Conservation (phyloP, 2,329 filamentous ascomycete species). For the Gyromitra esculenta region DNA sequence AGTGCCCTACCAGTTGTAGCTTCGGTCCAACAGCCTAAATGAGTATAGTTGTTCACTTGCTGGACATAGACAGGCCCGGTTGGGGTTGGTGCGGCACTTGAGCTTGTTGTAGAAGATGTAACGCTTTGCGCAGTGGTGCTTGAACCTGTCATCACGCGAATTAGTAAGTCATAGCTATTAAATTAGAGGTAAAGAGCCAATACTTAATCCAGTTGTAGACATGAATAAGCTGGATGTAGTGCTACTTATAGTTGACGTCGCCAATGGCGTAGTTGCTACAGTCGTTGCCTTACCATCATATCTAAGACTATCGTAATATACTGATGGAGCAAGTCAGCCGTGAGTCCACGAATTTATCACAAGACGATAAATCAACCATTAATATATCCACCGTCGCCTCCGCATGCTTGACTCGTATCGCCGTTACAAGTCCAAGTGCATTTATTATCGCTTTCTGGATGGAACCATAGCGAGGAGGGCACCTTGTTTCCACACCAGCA, state of each 20-base stretch:
- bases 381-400: slow-evolving; percentile 59
- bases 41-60: slow-evolving; percentile 29
- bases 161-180: neutral
- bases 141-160: slow-evolving; percentile 3
- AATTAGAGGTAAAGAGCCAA: neutral
- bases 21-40: slow-evolving; percentile 35
- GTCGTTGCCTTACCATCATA: slow-evolving; percentile 24
- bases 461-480: slow-evolving; percentile 44
- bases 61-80: slow-evolving; percentile 29
- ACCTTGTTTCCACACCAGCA: slow-evolving; percentile 60
- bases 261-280: slow-evolving; percentile 18
- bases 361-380: slow-evolving; percentile 55
- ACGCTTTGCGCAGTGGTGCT: slow-evolving; percentile 27
- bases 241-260: slow-evolving; percentile 23
- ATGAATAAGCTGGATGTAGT: neutral
- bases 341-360: slow-evolving; percentile 48
- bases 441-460: slow-evolving; percentile 54
- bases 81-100: slow-evolving; percentile 51
- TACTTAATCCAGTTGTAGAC: neutral
- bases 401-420: slow-evolving; percentile 58
- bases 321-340: slow-evolving; percentile 39
- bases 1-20: slow-evolving; percentile 29
- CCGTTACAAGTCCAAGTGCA: slow-evolving; percentile 59
- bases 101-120: slow-evolving; percentile 34
- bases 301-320: slow-evolving; percentile 44